Evolutionary conservation across 306 rosid species (phyloP).

Genomic region (Lithocarpus polystachyus): DNA sequence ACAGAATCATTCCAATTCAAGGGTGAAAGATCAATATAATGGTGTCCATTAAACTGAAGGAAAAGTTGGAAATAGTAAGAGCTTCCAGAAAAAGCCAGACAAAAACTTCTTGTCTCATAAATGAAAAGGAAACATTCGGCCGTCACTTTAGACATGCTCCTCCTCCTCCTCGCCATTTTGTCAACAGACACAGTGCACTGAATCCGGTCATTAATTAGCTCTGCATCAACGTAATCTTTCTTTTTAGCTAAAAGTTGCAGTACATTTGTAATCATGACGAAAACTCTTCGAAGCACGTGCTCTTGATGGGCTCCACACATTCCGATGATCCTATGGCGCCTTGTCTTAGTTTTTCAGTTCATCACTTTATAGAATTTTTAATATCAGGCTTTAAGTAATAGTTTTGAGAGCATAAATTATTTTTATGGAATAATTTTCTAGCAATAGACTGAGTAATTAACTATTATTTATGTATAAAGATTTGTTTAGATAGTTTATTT

Average conservation of each 20-base stretch:
- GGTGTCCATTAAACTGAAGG: not conserved
- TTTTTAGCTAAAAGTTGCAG: no score
- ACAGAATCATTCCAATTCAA: not conserved
- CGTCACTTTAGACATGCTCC: not conserved
- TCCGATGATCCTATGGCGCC: not conserved
- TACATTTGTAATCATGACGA: not conserved
- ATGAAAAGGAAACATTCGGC: not conserved
- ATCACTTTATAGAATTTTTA: no score
- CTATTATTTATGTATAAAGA: no score
- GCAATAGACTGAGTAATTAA: no score
- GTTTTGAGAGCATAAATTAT: no score
- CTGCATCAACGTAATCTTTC: not conserved
- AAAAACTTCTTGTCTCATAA: not conserved
- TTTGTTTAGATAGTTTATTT: no score
- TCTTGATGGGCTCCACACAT: not conserved
- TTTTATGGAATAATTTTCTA: no score
- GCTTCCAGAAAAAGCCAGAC: not conserved
- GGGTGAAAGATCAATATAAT: not conserved
- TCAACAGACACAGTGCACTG: not conserved
- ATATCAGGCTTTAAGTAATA: no score
- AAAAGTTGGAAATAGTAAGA: not conserved
- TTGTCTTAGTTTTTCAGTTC: no score
- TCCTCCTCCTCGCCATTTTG: not conserved
- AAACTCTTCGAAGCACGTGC: not conserved
- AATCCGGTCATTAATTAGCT: not conserved